phyloP scores from a whole-genome alignment of 768 basidiomycete species.

The Amanita exitialis region DNA sequence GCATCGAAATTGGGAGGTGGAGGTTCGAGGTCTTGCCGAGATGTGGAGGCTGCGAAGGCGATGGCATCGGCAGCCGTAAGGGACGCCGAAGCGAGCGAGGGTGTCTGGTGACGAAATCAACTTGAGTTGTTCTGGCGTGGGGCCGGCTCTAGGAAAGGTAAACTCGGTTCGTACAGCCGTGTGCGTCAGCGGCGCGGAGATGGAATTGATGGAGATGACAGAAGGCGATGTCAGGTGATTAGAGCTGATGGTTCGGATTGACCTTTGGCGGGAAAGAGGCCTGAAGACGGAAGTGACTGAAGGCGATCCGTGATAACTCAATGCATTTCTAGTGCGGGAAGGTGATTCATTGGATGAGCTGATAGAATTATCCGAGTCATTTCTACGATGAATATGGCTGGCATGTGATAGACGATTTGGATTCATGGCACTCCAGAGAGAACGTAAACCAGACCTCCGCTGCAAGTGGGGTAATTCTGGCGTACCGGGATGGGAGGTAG shows the following conservation, averaged over 20 bases:
- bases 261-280: conserved; percentile 37
- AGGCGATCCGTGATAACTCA: conserved; percentile 22
- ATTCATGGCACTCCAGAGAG: conserved; percentile 20
- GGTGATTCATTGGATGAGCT: conserved; percentile 14
- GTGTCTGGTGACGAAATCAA: conserved; percentile 61
- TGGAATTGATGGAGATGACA: conserved; percentile 60
- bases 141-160: conserved; percentile 51
- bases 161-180: conserved; percentile 66
- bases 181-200: conserved; percentile 69
- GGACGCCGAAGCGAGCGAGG: conserved; percentile 61
- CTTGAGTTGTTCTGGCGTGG: conserved; percentile 55
- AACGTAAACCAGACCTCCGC: conserved; percentile 37
- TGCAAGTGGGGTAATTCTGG: conserved; percentile 13
- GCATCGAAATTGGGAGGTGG: conserved; percentile 53
- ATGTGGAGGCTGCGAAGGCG: conserved; percentile 46
- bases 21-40: conserved; percentile 32
- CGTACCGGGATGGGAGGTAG: conserved; percentile 9
- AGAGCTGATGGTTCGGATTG: conserved; percentile 28
- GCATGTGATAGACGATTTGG: conserved; percentile 24
- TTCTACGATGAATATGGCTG: conserved; percentile 14
- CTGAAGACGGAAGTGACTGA: conserved; percentile 35
- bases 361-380: conserved; percentile 20
- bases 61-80: conserved; percentile 70
- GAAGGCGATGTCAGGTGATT: conserved; percentile 52
- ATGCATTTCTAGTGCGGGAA: conserved; percentile 16